Conservation (phyloP, 2,329 filamentous ascomycete genomes). For the Colletotrichum tamarilloi region DNA sequence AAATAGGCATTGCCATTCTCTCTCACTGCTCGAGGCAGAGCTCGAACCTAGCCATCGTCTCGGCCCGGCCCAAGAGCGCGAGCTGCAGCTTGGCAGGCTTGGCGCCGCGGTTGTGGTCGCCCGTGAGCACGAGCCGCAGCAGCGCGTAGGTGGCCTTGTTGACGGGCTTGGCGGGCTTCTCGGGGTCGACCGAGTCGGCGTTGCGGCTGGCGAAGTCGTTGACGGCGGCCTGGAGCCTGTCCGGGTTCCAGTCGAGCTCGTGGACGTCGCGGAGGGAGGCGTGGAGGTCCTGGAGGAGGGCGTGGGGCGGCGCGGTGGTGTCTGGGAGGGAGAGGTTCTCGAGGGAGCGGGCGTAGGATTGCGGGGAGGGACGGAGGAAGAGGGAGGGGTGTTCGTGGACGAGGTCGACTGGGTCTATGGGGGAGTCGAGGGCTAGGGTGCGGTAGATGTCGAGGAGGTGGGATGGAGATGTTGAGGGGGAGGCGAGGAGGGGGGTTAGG, state of each 20-base stretch:
- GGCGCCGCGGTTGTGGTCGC: constrained; percentile 24
- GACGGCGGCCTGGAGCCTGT: constrained; percentile 27
- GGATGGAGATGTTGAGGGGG: neutral
- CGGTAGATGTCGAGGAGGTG: constrained; percentile 31
- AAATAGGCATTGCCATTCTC: too few species aligned
- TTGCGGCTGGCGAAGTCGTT: constrained; percentile 10
- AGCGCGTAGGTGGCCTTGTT: constrained; percentile 27
- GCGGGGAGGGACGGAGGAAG: constrained; percentile 32
- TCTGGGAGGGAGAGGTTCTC: constrained; percentile 8
- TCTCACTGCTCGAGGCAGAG: constrained; percentile 15
- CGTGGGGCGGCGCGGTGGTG: neutral
- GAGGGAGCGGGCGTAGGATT: constrained; percentile 13
- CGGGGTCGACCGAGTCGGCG: neutral
- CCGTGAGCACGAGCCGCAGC: constrained; percentile 31
- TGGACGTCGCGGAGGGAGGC: constrained; percentile 19
- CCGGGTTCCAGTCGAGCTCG: constrained; percentile 25
- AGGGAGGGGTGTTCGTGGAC: constrained; percentile 34
- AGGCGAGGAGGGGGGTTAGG: constrained; percentile 10
- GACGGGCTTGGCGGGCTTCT: neutral
- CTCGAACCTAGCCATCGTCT: constrained; percentile 33
- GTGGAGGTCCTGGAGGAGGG: constrained; percentile 20
- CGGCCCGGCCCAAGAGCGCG: constrained; percentile 28
- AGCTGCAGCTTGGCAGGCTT: constrained; percentile 38
- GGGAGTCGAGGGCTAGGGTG: constrained; percentile 30
- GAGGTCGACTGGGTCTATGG: constrained; percentile 29